These are phyloP conservation scores for Leishmania guyanensis DNA, from an alignment of 208 protist species.

Conservation along the genomic window DNA sequence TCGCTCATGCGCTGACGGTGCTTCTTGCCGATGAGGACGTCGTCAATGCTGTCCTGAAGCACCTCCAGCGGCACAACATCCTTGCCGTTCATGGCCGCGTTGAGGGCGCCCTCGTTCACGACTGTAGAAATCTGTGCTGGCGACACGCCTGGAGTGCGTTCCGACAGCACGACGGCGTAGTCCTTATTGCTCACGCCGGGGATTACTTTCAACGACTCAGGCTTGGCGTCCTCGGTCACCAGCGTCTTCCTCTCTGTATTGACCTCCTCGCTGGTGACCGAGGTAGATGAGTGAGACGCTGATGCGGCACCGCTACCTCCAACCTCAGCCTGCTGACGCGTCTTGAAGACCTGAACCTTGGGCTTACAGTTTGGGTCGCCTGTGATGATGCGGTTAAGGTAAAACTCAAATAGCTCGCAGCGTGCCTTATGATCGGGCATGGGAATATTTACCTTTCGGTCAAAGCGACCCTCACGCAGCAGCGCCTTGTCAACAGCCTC, in stretches of 20 bases:
- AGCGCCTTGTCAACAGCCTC: conserved; percentile 95
- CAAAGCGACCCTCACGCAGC: conserved; percentile 92
- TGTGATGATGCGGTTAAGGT: conserved; percentile 88
- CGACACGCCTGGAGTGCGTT: conserved; percentile 92
- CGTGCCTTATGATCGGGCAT: conserved; percentile 90
- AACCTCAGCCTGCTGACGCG: conserved; percentile 39
- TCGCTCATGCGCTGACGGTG: conserved; percentile 91
- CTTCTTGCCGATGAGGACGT: conserved; percentile 94
- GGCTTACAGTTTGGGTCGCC: conserved; percentile 87
- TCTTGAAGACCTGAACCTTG: conserved; percentile 77
- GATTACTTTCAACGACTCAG: conserved; percentile 61
- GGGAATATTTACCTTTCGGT: conserved; percentile 92
- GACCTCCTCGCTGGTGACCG: neutral
- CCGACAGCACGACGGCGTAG: conserved; percentile 73
- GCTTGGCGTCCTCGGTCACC: conserved; percentile 37
- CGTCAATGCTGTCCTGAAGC: conserved; percentile 90
- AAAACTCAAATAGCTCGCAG: conserved; percentile 90
- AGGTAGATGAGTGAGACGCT: neutral
- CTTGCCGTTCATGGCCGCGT: conserved; percentile 76
- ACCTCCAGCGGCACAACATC: conserved; percentile 76
- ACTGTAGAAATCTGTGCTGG: conserved; percentile 97
- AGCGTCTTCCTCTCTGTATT: conserved; percentile 14
- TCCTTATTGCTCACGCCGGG: conserved; percentile 82
- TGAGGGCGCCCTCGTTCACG: conserved; percentile 96
- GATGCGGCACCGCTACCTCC: neutral